Conservation (phyloP, 179 eudicot genomes). For the Silene vulgaris region DNA sequence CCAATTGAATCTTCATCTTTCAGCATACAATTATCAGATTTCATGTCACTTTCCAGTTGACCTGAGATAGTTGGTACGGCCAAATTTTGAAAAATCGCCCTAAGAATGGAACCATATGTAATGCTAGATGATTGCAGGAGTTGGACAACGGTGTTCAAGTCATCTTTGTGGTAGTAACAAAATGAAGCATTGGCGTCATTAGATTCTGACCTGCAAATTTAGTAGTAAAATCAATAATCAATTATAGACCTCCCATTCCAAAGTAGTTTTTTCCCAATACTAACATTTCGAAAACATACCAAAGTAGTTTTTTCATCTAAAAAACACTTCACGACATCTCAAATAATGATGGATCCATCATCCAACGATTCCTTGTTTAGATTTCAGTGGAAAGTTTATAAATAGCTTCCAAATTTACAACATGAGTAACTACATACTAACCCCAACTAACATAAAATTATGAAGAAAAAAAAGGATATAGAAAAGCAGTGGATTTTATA, state of each 20-base stretch:
- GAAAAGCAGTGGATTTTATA: too few relatives aligned
- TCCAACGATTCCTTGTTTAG: background rate
- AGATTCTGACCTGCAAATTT: slow-evolving; percentile 65
- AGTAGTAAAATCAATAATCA: slow-evolving; percentile 15
- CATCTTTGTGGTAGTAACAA: slow-evolving; percentile 62
- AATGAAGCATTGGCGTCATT: slow-evolving; percentile 43
- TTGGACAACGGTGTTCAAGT: slow-evolving; percentile 51
- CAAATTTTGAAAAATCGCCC: slow-evolving; percentile 53
- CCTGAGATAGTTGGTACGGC: slow-evolving; percentile 26
- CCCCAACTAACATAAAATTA: background rate
- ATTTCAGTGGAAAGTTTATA: background rate
- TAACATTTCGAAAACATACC: background rate
- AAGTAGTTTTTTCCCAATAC: background rate
- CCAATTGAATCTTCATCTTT: slow-evolving; percentile 28
- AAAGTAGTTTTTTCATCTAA: background rate
- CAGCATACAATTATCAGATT: slow-evolving; percentile 23
- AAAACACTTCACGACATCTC: background rate
- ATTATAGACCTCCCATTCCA: slow-evolving; percentile 10
- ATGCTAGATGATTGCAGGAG: slow-evolving; percentile 42
- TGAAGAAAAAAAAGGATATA: background rate
- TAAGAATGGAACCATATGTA: slow-evolving; percentile 40
- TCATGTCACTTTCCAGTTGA: slow-evolving; percentile 34
- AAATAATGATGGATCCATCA: slow-evolving; percentile 4
- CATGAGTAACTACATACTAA: background rate
- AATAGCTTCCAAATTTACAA: background rate